Base-by-base conservation (phyloP, 192 early-diverging fungal genomes). In the Phycomyces blakesleeanus region DNA sequence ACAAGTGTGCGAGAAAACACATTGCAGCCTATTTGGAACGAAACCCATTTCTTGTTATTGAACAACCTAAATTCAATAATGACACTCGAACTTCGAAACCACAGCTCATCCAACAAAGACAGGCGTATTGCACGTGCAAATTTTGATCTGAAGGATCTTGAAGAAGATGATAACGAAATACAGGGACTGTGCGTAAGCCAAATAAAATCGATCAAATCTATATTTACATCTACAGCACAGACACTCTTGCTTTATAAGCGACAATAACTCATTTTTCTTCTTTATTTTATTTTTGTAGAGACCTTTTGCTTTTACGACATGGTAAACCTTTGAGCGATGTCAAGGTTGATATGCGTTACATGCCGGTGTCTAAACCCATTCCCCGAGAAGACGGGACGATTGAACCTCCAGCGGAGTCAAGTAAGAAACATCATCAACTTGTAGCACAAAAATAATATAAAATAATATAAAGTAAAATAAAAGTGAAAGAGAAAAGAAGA, bases 391-490 rank as follows among this genome's bases (percentile, higher is more conserved):
- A 77, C 40, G 83, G 83, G 26, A 68, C 81, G 2, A 22, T 64
- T 4, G 55, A 64, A 40, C 64, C 71, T 15, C 75, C 77, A 0
- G 58, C 76, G 21, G 82, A 82, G 20, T 86, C 86, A 3, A 85
- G 74, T 76, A 76, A 76, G 69, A 64, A 11, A 11, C 22, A 20
- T 0, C 18, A 6, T 11, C 14, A 26, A 27, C 20, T 25, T 29
- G 7, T 15, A 3, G 24, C 24, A 51, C 5, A 55, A n/a, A 5
- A n/a, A n/a, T n/a, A n/a, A n/a, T n/a, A n/a, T n/a, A n/a, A n/a
- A n/a, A n/a, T n/a, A n/a, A n/a, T n/a, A n/a, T n/a, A n/a, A n/a
- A n/a, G n/a, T n/a, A n/a, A n/a, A 16, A 56, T 8, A 22, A 53
- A 53, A 53, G 2, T 22, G 24, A 53, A 53, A 53, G 24, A 53